Conservation (phyloP, 2,329 filamentous ascomycete genomes). For the Fusarium setosum region DNA sequence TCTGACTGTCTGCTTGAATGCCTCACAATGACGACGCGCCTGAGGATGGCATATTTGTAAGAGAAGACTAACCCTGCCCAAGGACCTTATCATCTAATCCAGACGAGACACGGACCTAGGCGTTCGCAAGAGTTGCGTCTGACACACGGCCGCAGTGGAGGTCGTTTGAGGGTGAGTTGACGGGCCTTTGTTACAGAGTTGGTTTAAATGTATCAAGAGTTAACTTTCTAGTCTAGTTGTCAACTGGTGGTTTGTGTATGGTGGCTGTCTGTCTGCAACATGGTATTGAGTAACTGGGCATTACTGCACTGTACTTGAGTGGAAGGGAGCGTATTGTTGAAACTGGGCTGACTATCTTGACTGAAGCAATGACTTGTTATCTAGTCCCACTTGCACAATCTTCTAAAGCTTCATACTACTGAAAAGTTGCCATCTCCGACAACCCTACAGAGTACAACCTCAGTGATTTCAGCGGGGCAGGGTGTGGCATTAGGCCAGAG, state of each 20-base stretch:
- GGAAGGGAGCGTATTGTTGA: too few relatives aligned
- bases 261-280: too few relatives aligned
- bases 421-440: too few relatives aligned
- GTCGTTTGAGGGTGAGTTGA: background rate
- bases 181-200: slow-evolving; percentile 16
- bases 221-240: slow-evolving; percentile 3
- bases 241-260: background rate
- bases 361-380: too few relatives aligned
- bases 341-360: too few relatives aligned
- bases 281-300: too few relatives aligned
- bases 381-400: too few relatives aligned
- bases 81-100: background rate
- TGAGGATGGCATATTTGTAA: background rate
- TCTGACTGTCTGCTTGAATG: slow-evolving; percentile 17
- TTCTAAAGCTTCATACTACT: too few relatives aligned
- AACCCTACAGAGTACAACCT: too few relatives aligned
- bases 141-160: slow-evolving; percentile 23
- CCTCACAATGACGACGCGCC: slow-evolving; percentile 28
- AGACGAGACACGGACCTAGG: background rate
- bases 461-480: too few relatives aligned
- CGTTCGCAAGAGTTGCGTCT: slow-evolving; percentile 10
- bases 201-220: slow-evolving; percentile 11
- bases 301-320: too few relatives aligned
- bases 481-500: slow-evolving; percentile 19
- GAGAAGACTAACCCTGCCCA: background rate